Evolutionary conservation across 1,284 basidiomycete species (phyloP).

Genomic region (Ceratobasidium sp.): DNA sequence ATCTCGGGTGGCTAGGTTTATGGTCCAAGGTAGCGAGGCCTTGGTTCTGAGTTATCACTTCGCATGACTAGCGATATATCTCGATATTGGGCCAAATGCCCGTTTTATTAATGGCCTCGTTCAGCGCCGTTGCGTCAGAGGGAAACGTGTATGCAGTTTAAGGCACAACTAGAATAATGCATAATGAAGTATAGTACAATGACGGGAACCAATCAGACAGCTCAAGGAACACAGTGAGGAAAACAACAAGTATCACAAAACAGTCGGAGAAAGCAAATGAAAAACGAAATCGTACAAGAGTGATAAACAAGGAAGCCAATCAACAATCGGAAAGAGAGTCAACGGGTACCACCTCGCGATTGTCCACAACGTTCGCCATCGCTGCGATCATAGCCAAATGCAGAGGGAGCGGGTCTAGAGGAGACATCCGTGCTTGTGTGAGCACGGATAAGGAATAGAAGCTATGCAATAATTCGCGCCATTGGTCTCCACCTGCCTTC

Average conservation of each 20-base stretch:
- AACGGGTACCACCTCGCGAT: slow-evolving; percentile 31
- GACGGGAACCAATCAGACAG: not conserved
- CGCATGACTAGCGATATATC: too few species aligned
- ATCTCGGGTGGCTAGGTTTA: too few species aligned
- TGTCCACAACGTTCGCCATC: slow-evolving; percentile 30
- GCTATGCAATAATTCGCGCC: slow-evolving; percentile 43
- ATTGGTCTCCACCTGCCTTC: slow-evolving; percentile 42
- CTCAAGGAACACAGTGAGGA: not conserved
- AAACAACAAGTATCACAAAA: slow-evolving; percentile 18
- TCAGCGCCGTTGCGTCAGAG: too few species aligned
- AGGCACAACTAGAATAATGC: slow-evolving; percentile 17
- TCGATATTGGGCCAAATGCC: too few species aligned
- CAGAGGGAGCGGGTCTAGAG: slow-evolving; percentile 30
- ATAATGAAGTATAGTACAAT: slow-evolving; percentile 41
- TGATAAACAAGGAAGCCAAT: slow-evolving; percentile 5
- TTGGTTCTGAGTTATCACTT: too few species aligned
- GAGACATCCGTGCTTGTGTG: slow-evolving; percentile 26
- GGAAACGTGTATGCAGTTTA: not conserved
- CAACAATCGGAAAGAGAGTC: slow-evolving; percentile 13
- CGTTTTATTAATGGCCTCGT: too few species aligned
- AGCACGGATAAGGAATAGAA: slow-evolving; percentile 29
- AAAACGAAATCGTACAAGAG: not conserved
- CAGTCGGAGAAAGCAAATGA: slow-evolving; percentile 16
- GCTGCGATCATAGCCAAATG: slow-evolving; percentile 33
- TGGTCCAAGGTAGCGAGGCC: too few species aligned